Percentiles rank a stretch among this genome's conserved stretches.
phyloP scores from a whole-genome alignment of 1,139 yeast species.

The Yamadazyma dushanensis region DNA sequence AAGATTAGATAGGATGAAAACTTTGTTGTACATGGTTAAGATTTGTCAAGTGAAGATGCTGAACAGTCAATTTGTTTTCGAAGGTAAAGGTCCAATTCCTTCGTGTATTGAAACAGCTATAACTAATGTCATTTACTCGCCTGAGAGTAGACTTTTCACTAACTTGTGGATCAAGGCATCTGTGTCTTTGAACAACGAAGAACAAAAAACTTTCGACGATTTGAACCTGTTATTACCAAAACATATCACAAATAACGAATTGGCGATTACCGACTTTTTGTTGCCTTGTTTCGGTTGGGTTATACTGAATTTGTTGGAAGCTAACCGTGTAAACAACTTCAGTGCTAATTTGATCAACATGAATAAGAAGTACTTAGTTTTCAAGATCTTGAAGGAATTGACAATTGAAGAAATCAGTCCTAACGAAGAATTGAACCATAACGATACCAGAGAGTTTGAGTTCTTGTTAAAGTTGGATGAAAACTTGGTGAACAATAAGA shows the following conservation, averaged over 20 bases:
- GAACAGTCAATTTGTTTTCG: conserved; percentile 56
- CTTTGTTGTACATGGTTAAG: conserved; percentile 66
- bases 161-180: conserved; percentile 66
- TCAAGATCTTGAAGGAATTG: conserved; percentile 42
- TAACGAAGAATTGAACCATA: conserved; percentile 25
- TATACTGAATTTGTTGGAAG: conserved; percentile 42
- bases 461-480: conserved; percentile 46
- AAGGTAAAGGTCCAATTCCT: conserved; percentile 55
- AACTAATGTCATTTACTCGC: conserved; percentile 71
- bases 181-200: conserved; percentile 19
- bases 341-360: conserved; percentile 31
- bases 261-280: conserved; percentile 37
- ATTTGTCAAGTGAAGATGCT: conserved; percentile 71
- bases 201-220: conserved; percentile 27
- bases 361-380: conserved; percentile 44
- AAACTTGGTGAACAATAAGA: conserved; percentile 28
- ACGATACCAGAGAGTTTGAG: conserved; percentile 47
- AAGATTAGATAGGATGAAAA: conserved; percentile 69
- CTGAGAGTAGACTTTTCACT: conserved; percentile 73
- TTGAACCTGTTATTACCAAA: conserved; percentile 38
- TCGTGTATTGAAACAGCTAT: conserved; percentile 85
- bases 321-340: conserved; percentile 38
- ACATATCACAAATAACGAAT: conserved; percentile 26
- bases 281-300: conserved; percentile 83
- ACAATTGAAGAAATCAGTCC: conserved; percentile 35